These are phyloP conservation scores for Sclerotinia glacialis DNA, from an alignment of 2,329 filamentous ascomycete species.

Conservation along the genomic window DNA sequence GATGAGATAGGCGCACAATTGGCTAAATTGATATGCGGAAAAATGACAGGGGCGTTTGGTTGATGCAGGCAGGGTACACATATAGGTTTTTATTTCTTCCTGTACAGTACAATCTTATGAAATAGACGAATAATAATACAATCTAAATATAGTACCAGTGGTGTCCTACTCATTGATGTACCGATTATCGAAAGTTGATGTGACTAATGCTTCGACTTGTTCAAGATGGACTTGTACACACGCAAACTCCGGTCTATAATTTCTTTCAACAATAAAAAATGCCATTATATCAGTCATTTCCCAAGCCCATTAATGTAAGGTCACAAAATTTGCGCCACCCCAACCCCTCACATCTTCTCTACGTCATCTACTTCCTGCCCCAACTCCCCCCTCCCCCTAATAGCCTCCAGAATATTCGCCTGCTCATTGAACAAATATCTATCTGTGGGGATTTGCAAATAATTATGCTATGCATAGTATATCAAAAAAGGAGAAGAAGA, in stretches of 20 bases:
- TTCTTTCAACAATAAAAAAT: neutral
- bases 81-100: neutral
- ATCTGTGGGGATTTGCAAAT: too few species aligned
- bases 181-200: too few species aligned
- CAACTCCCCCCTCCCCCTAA: conserved; percentile 49
- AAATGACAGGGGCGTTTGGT: neutral
- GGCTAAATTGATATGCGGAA: conserved; percentile 5
- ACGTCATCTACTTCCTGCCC: conserved; percentile 44
- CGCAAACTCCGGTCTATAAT: neutral
- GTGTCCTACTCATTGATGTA: too few species aligned
- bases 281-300: too few species aligned
- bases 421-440: conserved; percentile 53
- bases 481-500: too few species aligned
- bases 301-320: neutral
- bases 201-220: neutral
- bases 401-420: conserved; percentile 49
- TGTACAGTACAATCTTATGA: neutral
- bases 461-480: too few species aligned
- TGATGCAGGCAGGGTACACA: neutral
- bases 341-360: conserved; percentile 25
- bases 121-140: neutral
- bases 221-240: neutral
- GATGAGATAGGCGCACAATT: neutral
- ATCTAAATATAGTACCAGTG: neutral
- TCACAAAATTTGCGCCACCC: neutral